Conservation (phyloP, 768 basidiomycete species). For the Udeniomyces megalosporus region DNA sequence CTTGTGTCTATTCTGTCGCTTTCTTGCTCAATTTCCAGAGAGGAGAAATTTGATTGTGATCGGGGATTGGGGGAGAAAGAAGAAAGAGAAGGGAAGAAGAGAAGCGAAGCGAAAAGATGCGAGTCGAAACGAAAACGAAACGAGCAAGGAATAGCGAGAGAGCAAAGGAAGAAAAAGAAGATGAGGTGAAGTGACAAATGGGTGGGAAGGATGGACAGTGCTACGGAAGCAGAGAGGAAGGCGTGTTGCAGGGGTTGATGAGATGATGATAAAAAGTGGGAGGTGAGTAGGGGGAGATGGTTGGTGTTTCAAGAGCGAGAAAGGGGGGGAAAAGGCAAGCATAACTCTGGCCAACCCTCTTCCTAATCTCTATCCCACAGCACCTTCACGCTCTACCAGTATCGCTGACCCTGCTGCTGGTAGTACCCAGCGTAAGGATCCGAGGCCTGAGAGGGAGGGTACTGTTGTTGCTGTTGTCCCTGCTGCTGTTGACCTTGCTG, state of each 20-base stretch:
- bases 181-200: slow-evolving; percentile 21
- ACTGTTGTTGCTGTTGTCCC: slow-evolving; percentile 12
- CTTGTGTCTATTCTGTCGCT: too few relatives aligned
- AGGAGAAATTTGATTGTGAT: not conserved
- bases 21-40: not conserved
- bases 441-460: not conserved
- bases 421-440: slow-evolving; percentile 8
- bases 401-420: slow-evolving; percentile 15
- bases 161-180: not conserved
- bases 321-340: not conserved
- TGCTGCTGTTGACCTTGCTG: slow-evolving; percentile 8
- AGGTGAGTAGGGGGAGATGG: not conserved
- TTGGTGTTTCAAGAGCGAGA: not conserved
- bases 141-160: not conserved
- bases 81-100: not conserved
- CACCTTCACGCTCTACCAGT: slow-evolving; percentile 3
- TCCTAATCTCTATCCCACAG: not conserved
- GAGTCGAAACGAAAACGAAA: not conserved
- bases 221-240: not conserved
- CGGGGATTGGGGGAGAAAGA: not conserved
- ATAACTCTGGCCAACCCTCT: not conserved
- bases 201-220: not conserved
- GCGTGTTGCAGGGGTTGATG: not conserved
- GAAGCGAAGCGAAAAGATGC: too few relatives aligned
- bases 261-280: not conserved